Percentiles rank a stretch among this genome's conserved stretches.
phyloP scores from a whole-genome alignment of 2,329 filamentous ascomycete species.

The Aspergillus sp. region DNA sequence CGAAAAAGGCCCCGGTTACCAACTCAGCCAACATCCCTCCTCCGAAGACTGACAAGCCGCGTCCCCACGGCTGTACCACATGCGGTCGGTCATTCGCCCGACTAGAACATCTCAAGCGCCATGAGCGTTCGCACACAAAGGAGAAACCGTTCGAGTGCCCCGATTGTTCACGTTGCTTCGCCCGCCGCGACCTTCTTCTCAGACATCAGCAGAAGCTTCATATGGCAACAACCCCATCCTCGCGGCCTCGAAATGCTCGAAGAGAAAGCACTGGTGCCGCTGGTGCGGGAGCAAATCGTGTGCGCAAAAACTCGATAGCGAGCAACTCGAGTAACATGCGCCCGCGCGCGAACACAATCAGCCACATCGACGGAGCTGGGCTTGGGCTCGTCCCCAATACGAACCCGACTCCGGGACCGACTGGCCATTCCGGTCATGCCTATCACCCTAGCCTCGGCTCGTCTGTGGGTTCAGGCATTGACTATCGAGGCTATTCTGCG shows the following conservation, averaged over 20 bases:
- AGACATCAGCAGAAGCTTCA: constrained; percentile 98
- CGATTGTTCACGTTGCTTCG: constrained; percentile 92
- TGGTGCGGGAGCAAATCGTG: constrained; percentile 65
- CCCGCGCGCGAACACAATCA: constrained; percentile 92
- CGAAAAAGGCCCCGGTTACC: constrained; percentile 27
- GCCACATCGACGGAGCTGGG: constrained; percentile 77
- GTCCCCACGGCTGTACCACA: constrained; percentile 89
- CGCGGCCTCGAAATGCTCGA: constrained; percentile 76
- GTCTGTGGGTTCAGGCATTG: constrained; percentile 53
- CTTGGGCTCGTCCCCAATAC: constrained; percentile 60
- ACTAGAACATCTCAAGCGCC: constrained; percentile 92
- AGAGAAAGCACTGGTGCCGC: constrained; percentile 82
- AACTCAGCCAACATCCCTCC: constrained; percentile 55
- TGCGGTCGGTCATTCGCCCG: constrained; percentile 91
- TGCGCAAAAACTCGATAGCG: constrained; percentile 89
- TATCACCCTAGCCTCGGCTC: constrained; percentile 75
- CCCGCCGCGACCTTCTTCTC: constrained; percentile 83
- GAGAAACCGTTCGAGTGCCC: constrained; percentile 98
- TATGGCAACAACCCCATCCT: constrained; percentile 83
- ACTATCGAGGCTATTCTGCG: constrained; percentile 67
- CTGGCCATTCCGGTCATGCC: constrained; percentile 51
- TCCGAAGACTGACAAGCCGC: constrained; percentile 94
- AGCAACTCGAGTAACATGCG: constrained; percentile 64
- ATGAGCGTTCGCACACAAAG: constrained; percentile 97
- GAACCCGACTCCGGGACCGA: constrained; percentile 20